These are phyloP conservation scores for Pyrenochaeta sp. DNA, from an alignment of 2,329 filamentous ascomycete genomes.

Conservation along the genomic window DNA sequence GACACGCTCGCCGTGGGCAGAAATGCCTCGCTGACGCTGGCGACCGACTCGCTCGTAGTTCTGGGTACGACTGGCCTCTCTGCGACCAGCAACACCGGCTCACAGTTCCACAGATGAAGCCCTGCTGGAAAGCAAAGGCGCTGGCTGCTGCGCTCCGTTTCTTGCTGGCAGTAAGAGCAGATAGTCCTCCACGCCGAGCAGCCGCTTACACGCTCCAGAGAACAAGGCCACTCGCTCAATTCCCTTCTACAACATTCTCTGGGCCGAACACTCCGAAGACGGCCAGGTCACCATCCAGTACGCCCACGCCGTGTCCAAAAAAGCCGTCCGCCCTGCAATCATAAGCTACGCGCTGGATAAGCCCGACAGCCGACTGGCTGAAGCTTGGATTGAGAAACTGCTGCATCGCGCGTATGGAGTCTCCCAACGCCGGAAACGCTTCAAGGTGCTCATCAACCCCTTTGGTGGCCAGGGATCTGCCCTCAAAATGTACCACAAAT, in stretches of 20 bases:
- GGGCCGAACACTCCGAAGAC: slow-evolving; percentile 70
- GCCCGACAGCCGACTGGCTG: slow-evolving; percentile 57
- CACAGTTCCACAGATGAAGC: slow-evolving; percentile 57
- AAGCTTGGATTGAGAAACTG: slow-evolving; percentile 70
- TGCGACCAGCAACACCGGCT: not conserved
- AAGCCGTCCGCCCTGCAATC: slow-evolving; percentile 65
- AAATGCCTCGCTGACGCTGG: slow-evolving; percentile 67
- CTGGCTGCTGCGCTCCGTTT: slow-evolving; percentile 64
- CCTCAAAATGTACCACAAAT: slow-evolving; percentile 72
- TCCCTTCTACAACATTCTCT: slow-evolving; percentile 83
- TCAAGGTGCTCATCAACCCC: slow-evolving; percentile 91
- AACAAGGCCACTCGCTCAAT: slow-evolving; percentile 66
- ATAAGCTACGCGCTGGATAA: slow-evolving; percentile 68
- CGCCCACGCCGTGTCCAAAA: slow-evolving; percentile 65
- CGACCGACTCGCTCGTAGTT: slow-evolving; percentile 66
- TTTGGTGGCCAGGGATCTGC: slow-evolving; percentile 85
- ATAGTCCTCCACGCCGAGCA: not conserved
- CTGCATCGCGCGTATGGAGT: slow-evolving; percentile 74
- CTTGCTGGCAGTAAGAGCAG: slow-evolving; percentile 53
- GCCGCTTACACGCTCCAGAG: slow-evolving; percentile 39
- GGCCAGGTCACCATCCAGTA: slow-evolving; percentile 74
- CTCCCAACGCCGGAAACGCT: slow-evolving; percentile 73
- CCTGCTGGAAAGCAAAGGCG: slow-evolving; percentile 56
- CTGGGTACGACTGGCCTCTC: slow-evolving; percentile 54
- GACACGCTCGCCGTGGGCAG: slow-evolving; percentile 62